Evolutionary conservation across 169 alveolate genomes (phyloP), one percentile per base, ranked within the genome.

Genomic region (Plasmodium coatneyi): DNA sequence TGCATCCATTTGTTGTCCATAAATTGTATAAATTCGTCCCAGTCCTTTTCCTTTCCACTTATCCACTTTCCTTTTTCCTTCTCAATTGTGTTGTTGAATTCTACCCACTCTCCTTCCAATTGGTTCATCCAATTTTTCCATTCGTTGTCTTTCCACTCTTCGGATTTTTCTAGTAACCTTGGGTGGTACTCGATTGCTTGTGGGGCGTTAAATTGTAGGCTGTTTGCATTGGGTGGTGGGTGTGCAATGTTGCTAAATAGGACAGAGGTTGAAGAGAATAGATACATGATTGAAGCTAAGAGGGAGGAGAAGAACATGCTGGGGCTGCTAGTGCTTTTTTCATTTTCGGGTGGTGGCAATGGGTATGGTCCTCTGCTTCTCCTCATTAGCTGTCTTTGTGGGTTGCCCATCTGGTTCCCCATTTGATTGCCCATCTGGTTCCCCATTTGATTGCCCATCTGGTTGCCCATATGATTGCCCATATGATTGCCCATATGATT

Each of bases 71-170:
- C 25, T 19, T 22, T 80, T 80, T 80, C 86, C 34, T 5, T 80
- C 46, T 80, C 86, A 4, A 80, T 39, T 12, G 71, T n/a, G 9
- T 36, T 22, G 22, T 80, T 39, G 34, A 80, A 80, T 0, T 46
- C 71, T 4, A 10, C 5, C 86, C 86, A 80, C 60, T 80, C 86
- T 41, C 9, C 76, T 80, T 80, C 86, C 4, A 46, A 25, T 16
- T 46, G 46, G 9, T 14, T n/a, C 39, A 39, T 14, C 86, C 86
- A 80, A 16, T 4, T 2, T 34, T 43, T 46, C 86, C 86, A 80
- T 19, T 80, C 86, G 60, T 80, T 80, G 4, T 16, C 86, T 43
- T 80, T 80, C 86, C 86, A 80, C 39, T 80, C 86, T 80, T 80
- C 86, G 1, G 86, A 43, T 46, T 80, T 80, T 0, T 7, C 36